Evolutionary conservation across 306 rosid genomes (phyloP).

Genomic region (Ammopiptanthus mongolicus): DNA sequence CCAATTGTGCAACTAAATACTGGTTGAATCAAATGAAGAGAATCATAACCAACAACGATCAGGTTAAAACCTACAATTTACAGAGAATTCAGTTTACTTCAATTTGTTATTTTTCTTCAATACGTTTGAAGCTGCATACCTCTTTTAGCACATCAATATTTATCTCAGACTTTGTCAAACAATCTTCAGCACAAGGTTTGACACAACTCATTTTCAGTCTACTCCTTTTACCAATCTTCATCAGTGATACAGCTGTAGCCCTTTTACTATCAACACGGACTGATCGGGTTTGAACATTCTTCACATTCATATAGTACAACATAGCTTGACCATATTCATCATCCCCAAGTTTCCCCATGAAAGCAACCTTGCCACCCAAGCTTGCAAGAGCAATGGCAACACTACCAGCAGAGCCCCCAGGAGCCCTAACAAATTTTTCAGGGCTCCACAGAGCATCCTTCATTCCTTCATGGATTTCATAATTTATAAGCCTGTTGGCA

Average conservation of each 20-base stretch:
- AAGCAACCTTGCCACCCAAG: slow-evolving; percentile 90
- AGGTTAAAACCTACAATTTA: slow-evolving; percentile 5
- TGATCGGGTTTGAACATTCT: slow-evolving; percentile 86
- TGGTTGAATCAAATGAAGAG: neutral
- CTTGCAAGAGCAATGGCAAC: slow-evolving; percentile 89
- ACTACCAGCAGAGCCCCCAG: slow-evolving; percentile 78
- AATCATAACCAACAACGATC: neutral
- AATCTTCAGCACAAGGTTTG: slow-evolving; percentile 87
- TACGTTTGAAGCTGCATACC: slow-evolving; percentile 46
- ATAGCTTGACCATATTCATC: slow-evolving; percentile 79
- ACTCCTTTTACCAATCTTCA: slow-evolving; percentile 82
- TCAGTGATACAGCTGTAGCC: slow-evolving; percentile 57
- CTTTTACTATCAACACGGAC: slow-evolving; percentile 61
- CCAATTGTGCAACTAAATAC: neutral
- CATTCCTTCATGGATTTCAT: slow-evolving; percentile 72
- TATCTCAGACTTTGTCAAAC: slow-evolving; percentile 67
- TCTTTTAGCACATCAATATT: slow-evolving; percentile 86
- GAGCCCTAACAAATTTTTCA: slow-evolving; percentile 71
- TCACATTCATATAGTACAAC: slow-evolving; percentile 74
- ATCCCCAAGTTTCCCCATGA: slow-evolving; percentile 96
- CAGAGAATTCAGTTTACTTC: neutral
- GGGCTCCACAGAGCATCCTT: slow-evolving; percentile 80
- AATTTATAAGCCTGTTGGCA: slow-evolving; percentile 70
- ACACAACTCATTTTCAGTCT: slow-evolving; percentile 64
- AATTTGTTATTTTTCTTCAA: neutral